A percentile compares a stretch with the other conserved stretches of the same genome.
These are phyloP conservation scores for Candida berthetii DNA, from an alignment of 805 yeast genomes.

Conservation along the genomic window DNA sequence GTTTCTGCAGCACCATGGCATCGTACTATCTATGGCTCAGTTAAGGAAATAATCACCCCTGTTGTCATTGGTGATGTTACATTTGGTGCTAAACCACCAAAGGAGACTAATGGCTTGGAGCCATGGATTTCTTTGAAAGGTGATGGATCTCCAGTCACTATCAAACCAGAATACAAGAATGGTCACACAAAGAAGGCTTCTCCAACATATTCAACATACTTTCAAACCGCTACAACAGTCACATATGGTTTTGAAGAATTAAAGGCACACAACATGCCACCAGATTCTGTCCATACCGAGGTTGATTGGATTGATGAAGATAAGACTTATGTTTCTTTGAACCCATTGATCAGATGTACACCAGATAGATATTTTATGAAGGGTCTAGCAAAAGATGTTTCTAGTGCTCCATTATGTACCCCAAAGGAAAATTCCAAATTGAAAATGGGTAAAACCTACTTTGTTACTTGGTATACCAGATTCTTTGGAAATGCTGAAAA, in stretches of 20 bases:
- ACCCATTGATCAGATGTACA: slow-evolving; percentile 80
- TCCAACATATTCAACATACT: slow-evolving; percentile 74
- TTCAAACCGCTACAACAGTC: slow-evolving; percentile 60
- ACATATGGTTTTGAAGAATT: slow-evolving; percentile 53
- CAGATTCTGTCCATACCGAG: slow-evolving; percentile 52
- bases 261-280: slow-evolving; percentile 69
- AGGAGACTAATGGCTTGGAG: slow-evolving; percentile 54
- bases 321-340: slow-evolving; percentile 60
- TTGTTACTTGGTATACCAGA: slow-evolving; percentile 75
- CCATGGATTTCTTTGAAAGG: slow-evolving; percentile 80
- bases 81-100: slow-evolving; percentile 37
- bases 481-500: slow-evolving; percentile 52
- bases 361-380: slow-evolving; percentile 67
- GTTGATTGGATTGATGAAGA: slow-evolving; percentile 58
- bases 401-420: slow-evolving; percentile 80
- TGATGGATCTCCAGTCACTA: slow-evolving; percentile 75
- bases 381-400: slow-evolving; percentile 48
- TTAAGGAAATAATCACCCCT: slow-evolving; percentile 65
- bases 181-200: slow-evolving; percentile 60
- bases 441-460: slow-evolving; percentile 58
- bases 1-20: slow-evolving; percentile 59
- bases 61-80: slow-evolving; percentile 54
- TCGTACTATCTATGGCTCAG: slow-evolving; percentile 56
- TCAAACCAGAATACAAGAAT: slow-evolving; percentile 67
- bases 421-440: slow-evolving; percentile 60